Base-by-base conservation (phyloP, 352 stramenopile genomes). In the Pythium guiyangense region DNA sequence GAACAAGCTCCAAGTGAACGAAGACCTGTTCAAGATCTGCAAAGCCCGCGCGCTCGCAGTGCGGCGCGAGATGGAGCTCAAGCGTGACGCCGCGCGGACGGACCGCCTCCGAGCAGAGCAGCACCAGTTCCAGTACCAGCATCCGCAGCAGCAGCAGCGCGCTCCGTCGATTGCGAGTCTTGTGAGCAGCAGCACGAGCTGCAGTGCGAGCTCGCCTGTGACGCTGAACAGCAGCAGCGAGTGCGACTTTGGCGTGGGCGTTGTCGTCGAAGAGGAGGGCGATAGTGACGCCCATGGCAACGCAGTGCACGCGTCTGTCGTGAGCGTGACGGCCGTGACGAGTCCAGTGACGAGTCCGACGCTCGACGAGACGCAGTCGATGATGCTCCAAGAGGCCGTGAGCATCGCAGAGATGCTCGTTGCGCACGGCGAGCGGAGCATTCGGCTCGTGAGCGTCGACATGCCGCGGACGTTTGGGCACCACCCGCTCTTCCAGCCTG, bases 381-480 rank as follows among this genome's bases (percentile, higher is more conserved):
- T 17, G 20, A 77, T 90, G 60, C 66, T 92, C 12, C 60, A 84
- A 44, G 79, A 92, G 52, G 80, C 76, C 25, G 79, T 91, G 26
- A 69, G 80, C 20, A 79, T 95, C 43, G 83, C 85, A 0, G 85
- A 95, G 54, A 85, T 88, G 63, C 75, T 95, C 15, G 83, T 95
- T 29, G 75, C 85, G 1, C 73, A 87, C 17, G 74, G 79, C 12
- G 85, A 95, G 57, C 79, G 85, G 27, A 95, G 81, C 52, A 93
- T 95, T 35, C 82, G 85, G 15, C 71, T 95, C n/a, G 83, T 95
- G 5, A 77, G 82, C 50, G 66, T 92, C 26, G 85, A 94, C 57
- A 94, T 94, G 83, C 85, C 83, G 44, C 73, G 85, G 8, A 94
- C 85, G 49, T 94, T 94, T 52, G 85, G 83, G 10, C 79, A 91